Evolutionary conservation across 345 rosid genomes (phyloP).

Genomic region (Syzygium aqueum): DNA sequence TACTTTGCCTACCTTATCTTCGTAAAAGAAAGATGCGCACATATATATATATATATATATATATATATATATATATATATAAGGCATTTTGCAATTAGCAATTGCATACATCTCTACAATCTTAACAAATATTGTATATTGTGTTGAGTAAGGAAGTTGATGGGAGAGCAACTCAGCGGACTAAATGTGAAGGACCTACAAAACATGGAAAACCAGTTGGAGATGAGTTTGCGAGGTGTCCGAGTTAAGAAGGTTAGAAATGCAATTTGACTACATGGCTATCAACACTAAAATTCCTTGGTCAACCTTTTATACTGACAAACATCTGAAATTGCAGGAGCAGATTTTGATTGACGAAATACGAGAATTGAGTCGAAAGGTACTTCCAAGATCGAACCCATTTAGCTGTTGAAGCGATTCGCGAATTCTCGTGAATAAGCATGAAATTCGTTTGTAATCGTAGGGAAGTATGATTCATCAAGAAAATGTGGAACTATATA

Average conservation of each 20-base stretch:
- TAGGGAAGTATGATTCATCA: conserved; percentile 27
- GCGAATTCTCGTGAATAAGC: background rate
- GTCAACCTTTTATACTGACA: background rate
- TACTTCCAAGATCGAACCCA: background rate
- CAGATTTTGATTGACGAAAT: conserved; percentile 4
- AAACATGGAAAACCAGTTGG: conserved; percentile 51
- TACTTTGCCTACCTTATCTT: background rate
- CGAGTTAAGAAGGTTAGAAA: conserved; percentile 53
- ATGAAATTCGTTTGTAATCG: background rate
- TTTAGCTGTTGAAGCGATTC: background rate
- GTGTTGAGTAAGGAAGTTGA: conserved; percentile 37
- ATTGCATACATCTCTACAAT: background rate
- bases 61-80: background rate
- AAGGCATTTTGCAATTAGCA: background rate
- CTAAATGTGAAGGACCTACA: conserved; percentile 44
- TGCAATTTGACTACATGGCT: background rate
- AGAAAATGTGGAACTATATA: conserved; percentile 30
- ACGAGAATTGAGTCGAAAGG: conserved; percentile 4
- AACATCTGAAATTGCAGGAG: background rate
- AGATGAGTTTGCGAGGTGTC: conserved; percentile 53
- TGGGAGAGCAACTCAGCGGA: conserved; percentile 72
- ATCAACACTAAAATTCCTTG: background rate
- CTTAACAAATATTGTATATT: background rate
- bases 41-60: background rate
- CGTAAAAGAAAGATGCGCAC: background rate